Conservation (phyloP, 176 grass and related monocot species). For the Oryza brachyantha region DNA sequence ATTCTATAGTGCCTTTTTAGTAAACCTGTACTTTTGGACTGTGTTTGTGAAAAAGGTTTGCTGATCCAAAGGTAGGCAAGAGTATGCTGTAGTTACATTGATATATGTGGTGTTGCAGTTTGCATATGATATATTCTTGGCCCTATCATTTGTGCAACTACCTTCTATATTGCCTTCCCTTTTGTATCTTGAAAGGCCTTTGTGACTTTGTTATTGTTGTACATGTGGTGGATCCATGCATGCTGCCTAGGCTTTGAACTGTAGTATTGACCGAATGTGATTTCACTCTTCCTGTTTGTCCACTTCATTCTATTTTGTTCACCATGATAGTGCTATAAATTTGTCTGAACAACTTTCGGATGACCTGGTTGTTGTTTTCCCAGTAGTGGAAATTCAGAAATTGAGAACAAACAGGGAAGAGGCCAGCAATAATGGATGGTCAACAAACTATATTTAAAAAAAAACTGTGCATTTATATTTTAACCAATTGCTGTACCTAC, state of each 20-base stretch:
- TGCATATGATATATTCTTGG: neutral
- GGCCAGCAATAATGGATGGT: neutral
- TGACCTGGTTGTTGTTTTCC: constrained; percentile 3
- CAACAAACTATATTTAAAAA: neutral
- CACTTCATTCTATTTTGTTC: constrained; percentile 8
- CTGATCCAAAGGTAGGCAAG: neutral
- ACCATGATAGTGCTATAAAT: neutral
- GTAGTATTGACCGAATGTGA: neutral
- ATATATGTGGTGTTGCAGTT: neutral
- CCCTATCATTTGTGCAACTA: neutral
- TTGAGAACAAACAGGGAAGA: neutral
- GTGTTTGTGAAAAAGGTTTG: constrained; percentile 5
- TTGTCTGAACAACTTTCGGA: neutral
- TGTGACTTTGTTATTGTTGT: constrained; percentile 18
- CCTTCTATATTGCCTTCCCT: neutral
- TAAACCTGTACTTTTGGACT: constrained; percentile 22
- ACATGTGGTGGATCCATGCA: neutral
- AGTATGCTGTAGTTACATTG: neutral
- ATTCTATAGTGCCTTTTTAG: constrained; percentile 8
- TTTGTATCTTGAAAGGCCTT: neutral
- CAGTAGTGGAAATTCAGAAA: neutral
- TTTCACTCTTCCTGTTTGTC: neutral
- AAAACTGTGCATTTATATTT: neutral
- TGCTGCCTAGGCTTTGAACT: neutral
- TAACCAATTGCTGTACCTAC: neutral